These are phyloP conservation scores for Ophiostoma himal-ulmi DNA, from an alignment of 2,329 filamentous ascomycete genomes.

Conservation along the genomic window DNA sequence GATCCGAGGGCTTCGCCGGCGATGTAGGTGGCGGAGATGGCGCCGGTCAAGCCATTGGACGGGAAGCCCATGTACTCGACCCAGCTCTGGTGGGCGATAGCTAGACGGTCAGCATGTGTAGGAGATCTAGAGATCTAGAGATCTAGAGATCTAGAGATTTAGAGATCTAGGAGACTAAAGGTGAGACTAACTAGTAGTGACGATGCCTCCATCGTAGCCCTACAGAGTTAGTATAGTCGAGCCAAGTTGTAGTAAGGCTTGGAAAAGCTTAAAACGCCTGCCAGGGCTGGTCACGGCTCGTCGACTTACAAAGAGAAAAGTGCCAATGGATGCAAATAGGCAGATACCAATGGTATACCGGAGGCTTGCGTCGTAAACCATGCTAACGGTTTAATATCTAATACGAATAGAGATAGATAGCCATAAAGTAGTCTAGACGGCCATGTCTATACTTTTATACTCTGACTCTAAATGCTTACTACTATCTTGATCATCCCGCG, in stretches of 20 bases:
- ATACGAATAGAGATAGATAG: not conserved
- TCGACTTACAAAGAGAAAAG: constrained; percentile 49
- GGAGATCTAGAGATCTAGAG: not conserved
- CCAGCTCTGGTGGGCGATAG: constrained; percentile 56
- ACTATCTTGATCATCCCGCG: not conserved
- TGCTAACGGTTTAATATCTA: not conserved
- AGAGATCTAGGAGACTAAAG: not conserved
- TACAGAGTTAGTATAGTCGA: not conserved
- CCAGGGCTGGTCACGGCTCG: not conserved
- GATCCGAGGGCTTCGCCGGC: constrained; percentile 54
- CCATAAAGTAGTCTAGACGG: no score
- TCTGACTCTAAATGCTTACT: not conserved
- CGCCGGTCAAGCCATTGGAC: constrained; percentile 49
- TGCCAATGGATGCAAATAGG: constrained; percentile 51
- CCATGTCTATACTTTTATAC: not conserved
- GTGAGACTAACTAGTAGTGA: constrained; percentile 29
- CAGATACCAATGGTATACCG: not conserved
- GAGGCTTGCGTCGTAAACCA: not conserved
- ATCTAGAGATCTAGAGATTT: not conserved
- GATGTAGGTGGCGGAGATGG: constrained; percentile 53
- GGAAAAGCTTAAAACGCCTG: not conserved
- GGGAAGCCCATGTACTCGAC: constrained; percentile 53
- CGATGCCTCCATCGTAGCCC: constrained; percentile 18
- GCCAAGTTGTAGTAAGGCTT: not conserved
- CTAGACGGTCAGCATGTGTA: not conserved